Evolutionary conservation across 257 asterid species (phyloP).

Genomic region (Thymus mandschuricus): DNA sequence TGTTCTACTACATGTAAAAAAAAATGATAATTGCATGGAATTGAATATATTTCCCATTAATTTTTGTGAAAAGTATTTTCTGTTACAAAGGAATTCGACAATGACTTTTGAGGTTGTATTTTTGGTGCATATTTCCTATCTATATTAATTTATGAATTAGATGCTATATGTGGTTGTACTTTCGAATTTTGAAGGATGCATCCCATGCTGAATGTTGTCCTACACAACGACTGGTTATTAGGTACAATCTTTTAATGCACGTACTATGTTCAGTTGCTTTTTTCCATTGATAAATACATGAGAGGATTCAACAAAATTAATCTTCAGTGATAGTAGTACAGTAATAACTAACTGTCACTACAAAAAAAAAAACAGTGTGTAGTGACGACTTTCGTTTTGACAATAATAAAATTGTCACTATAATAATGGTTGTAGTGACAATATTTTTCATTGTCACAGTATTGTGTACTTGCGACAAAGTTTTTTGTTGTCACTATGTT

Average conservation of each 20-base stretch:
- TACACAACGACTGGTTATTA: neutral
- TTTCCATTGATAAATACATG: neutral
- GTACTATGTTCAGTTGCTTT: neutral
- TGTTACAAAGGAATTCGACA: neutral
- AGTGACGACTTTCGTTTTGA: no score
- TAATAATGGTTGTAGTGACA: no score
- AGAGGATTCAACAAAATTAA: neutral
- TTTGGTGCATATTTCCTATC: neutral
- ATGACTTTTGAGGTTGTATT: neutral
- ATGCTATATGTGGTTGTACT: neutral
- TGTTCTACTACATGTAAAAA: no score
- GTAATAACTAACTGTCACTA: no score
- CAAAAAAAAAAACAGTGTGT: no score
- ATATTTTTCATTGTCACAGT: no score
- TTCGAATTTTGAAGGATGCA: neutral
- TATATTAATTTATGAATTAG: neutral
- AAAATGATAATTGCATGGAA: neutral
- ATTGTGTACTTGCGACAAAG: no score
- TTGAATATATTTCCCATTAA: neutral
- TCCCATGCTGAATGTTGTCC: neutral
- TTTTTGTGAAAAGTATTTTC: neutral
- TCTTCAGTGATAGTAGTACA: no score
- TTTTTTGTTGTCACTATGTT: no score
- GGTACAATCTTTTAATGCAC: neutral
- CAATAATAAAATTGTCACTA: no score